Evolutionary conservation across 2,329 filamentous ascomycete species (phyloP).

Genomic region (Phoma sp.): DNA sequence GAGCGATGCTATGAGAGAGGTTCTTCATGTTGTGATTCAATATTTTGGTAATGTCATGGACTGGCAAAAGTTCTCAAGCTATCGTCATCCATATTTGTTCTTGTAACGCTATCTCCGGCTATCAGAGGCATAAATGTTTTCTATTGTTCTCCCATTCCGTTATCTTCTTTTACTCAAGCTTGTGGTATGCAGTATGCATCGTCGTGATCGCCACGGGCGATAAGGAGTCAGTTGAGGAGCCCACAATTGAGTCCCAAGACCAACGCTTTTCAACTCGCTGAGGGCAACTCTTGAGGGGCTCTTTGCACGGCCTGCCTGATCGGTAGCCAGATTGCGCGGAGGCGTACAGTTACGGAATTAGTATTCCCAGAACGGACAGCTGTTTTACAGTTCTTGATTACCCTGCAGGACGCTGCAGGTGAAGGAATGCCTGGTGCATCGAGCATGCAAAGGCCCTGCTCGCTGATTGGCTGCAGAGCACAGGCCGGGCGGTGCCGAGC

Average conservation of each 20-base stretch:
- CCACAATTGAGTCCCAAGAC: not conserved
- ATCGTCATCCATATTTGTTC: too few species aligned
- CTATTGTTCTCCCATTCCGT: not conserved
- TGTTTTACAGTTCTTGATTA: not conserved
- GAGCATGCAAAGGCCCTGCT: not conserved
- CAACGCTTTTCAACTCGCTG: not conserved
- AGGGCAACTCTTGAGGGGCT: too few species aligned
- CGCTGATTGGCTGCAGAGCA: not conserved
- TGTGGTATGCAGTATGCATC: not conserved
- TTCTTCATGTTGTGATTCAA: not conserved
- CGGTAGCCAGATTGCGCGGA: not conserved
- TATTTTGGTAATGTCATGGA: not conserved
- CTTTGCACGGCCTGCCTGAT: too few species aligned
- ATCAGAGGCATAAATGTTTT: not conserved
- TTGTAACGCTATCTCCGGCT: not conserved
- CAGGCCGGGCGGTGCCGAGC: not conserved
- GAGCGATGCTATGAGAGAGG: constrained; percentile 14
- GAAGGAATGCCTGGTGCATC: not conserved
- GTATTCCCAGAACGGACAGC: not conserved
- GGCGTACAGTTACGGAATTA: not conserved
- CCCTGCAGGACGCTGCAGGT: not conserved
- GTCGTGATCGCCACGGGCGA: not conserved
- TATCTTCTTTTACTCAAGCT: not conserved
- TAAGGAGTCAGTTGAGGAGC: not conserved
- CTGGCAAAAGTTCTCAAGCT: too few species aligned